Conservation (phyloP, 768 basidiomycete genomes). For the Mycena galopus region DNA sequence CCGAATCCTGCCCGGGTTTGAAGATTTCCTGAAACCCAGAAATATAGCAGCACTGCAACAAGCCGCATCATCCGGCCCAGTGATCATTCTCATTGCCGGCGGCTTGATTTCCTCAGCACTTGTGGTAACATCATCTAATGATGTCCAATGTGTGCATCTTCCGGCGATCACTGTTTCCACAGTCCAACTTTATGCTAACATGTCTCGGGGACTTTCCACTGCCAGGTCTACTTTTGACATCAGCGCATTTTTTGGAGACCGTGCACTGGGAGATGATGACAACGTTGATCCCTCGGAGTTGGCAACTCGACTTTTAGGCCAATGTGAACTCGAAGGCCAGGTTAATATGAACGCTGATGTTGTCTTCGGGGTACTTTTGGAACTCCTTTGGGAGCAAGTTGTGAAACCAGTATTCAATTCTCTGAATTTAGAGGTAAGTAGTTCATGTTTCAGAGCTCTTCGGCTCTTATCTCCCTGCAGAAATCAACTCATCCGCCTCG, state of each 20-base stretch:
- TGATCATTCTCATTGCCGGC: constrained; percentile 33
- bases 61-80: constrained; percentile 5
- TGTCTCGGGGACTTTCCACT: not conserved
- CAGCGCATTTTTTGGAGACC: no score
- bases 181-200: not conserved
- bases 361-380: not conserved
- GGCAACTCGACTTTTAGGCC: no score
- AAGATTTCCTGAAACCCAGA: constrained; percentile 38
- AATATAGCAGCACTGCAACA: not conserved
- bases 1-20: constrained; percentile 35
- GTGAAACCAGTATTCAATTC: constrained; percentile 9
- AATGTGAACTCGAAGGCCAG: not conserved
- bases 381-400: constrained; percentile 1
- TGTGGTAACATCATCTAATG: constrained; percentile 2
- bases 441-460: not conserved
- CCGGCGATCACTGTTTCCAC: not conserved
- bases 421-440: constrained; percentile 12
- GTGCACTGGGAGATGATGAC: no score
- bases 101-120: constrained; percentile 25
- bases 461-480: not conserved
- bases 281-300: no score
- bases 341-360: not conserved
- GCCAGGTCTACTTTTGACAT: no score
- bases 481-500: constrained; percentile 7
- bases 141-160: not conserved